Base-by-base conservation (phyloP, 179 eudicot species). In the Actinidia polygama region DNA sequence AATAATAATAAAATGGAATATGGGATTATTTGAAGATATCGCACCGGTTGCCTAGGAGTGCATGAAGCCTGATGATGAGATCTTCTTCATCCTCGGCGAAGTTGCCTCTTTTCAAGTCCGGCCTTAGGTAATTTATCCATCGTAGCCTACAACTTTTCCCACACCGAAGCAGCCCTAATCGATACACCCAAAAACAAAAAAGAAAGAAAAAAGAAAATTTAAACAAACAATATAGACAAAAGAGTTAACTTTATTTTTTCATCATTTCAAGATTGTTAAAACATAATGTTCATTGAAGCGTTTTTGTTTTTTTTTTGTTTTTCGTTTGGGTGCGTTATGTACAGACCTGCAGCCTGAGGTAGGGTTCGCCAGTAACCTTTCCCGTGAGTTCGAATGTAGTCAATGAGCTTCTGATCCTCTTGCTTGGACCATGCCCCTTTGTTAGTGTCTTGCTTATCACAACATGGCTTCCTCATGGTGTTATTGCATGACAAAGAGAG, bases 41-140 rank as follows among this genome's bases (percentile, higher is more conserved):
- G 24, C 40, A 84, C 83, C 86, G 69, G 23, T 84, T 84, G 69
- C 86, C 83, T 0, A 84, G 80, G 58, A 80, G 80, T 74, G 86
- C 86, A 57, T 84, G 86, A 44, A 84, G 86, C 80, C 75, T 84
- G 86, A 84, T 80, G 71, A 84, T 80, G 77, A 84, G 86, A 75
- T 84, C 86, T 40, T 84, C 86, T 84, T 84, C 86, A 36, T 84
- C 86, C 49, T 84, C 86, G 0, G 58, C 63, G 36, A 83, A 83
- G 63, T 78, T 83, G 6, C 80, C 86, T 55, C 83, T 63, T 24
- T 84, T 84, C 15, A 84, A 63, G 79, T 84, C 86, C 19, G 86
- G 86, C 55, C 86, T 74, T 59, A 84, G 80, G 75, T 83, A 83
- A 30, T 84, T 84, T 12, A 80, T 84, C 83, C 86, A 84, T 47